A percentile compares a stretch with the other conserved stretches of the same genome.
Evolutionary conservation across 108 stramenopile species (phyloP).

Genomic region (Hondaea fermentalgiana): DNA sequence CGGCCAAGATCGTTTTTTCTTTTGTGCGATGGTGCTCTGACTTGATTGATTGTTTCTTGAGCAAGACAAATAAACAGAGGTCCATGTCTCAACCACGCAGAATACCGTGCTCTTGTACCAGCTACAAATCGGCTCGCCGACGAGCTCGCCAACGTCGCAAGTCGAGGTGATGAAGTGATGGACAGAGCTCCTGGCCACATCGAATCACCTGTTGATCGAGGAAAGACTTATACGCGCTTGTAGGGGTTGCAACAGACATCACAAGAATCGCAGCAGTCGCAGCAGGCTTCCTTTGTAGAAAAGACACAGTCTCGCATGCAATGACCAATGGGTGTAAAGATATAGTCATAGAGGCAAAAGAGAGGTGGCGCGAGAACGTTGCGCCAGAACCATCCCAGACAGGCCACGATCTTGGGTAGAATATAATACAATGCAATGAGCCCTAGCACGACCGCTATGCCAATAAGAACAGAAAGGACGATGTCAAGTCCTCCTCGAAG

Average conservation of each 20-base stretch:
- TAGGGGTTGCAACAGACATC: constrained; percentile 3
- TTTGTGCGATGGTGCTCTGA: no score
- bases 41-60: no score
- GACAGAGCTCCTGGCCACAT: neutral
- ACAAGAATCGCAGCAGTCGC: neutral
- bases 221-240: neutral
- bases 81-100: no score
- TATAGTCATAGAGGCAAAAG: neutral
- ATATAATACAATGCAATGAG: neutral
- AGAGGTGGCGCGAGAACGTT: neutral
- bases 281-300: neutral
- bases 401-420: neutral
- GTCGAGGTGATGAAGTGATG: no score
- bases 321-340: neutral
- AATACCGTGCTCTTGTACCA: no score
- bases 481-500: neutral
- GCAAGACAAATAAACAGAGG: no score
- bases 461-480: neutral
- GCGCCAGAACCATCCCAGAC: neutral
- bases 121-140: no score
- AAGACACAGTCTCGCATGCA: neutral
- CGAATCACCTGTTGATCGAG: neutral
- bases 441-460: neutral
- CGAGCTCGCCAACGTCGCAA: no score
- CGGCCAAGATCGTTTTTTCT: no score